These are phyloP conservation scores for Epichloe amarillans DNA, from an alignment of 2,329 filamentous ascomycete genomes.

Conservation along the genomic window DNA sequence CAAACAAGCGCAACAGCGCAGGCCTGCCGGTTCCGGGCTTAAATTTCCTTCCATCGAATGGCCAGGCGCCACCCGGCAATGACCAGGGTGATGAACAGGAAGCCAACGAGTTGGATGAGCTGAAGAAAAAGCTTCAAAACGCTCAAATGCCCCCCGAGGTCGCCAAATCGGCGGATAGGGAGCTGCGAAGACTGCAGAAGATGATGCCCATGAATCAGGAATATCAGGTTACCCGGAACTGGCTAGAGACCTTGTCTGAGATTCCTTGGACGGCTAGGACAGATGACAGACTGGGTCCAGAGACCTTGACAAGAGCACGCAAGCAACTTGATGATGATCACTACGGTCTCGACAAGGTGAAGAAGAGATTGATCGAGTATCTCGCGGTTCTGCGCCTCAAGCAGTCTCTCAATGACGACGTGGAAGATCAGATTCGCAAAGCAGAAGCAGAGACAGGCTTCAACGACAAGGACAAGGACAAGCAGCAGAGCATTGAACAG, in stretches of 20 bases:
- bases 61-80: slow-evolving; percentile 29
- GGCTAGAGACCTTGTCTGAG: slow-evolving; percentile 84
- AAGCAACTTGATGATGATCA: slow-evolving; percentile 93
- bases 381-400: slow-evolving; percentile 92
- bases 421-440: slow-evolving; percentile 65
- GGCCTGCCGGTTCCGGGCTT: slow-evolving; percentile 27
- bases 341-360: slow-evolving; percentile 92
- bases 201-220: slow-evolving; percentile 96
- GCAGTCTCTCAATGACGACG: slow-evolving; percentile 72
- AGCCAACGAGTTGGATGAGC: slow-evolving; percentile 76
- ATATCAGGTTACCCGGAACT: slow-evolving; percentile 85
- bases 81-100: slow-evolving; percentile 61
- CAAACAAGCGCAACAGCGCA: slow-evolving; percentile 19
- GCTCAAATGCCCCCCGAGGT: slow-evolving; percentile 77
- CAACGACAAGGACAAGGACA: slow-evolving; percentile 19
- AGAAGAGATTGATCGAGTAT: slow-evolving; percentile 91
- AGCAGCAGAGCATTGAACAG: background rate
- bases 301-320: slow-evolving; percentile 65
- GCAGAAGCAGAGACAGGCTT: slow-evolving; percentile 51
- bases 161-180: slow-evolving; percentile 84
- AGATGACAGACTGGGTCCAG: slow-evolving; percentile 70
- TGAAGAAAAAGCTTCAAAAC: slow-evolving; percentile 74
- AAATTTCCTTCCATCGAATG: slow-evolving; percentile 20
- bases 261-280: slow-evolving; percentile 84
- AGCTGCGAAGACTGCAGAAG: slow-evolving; percentile 77